A percentile compares a stretch with the other conserved stretches of the same genome.
These are phyloP conservation scores for Stenocarpella maydis DNA, from an alignment of 2,329 filamentous ascomycete species.

Conservation along the genomic window DNA sequence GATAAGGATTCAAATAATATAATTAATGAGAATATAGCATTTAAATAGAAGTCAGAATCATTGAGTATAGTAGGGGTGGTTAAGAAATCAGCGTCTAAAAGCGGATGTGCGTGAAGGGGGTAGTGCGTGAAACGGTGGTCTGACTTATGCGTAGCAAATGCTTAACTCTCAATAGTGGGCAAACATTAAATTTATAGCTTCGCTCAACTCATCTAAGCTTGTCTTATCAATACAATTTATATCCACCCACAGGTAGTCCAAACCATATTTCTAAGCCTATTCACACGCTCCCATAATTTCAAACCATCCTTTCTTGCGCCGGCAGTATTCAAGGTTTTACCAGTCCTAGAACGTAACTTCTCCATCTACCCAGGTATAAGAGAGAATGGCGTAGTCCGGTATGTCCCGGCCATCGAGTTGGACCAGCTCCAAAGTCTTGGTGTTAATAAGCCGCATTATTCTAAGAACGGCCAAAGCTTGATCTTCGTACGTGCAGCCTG, in stretches of 20 bases:
- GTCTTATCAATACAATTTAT: slow-evolving; percentile 42
- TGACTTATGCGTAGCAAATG: slow-evolving; percentile 38
- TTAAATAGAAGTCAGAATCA: too few species aligned
- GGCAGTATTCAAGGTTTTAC: neutral
- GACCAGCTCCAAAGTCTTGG: too few species aligned
- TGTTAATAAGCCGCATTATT: too few species aligned
- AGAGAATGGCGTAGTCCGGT: slow-evolving; percentile 40
- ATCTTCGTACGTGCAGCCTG: too few species aligned
- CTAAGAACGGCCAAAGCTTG: too few species aligned
- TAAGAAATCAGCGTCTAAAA: too few species aligned
- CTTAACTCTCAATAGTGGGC: slow-evolving; percentile 37
- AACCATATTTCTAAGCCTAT: slow-evolving; percentile 14
- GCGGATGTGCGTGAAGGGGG: too few species aligned
- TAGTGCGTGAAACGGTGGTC: too few species aligned
- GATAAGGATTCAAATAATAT: too few species aligned
- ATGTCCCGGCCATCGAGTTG: neutral
- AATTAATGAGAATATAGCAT: too few species aligned
- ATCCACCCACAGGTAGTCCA: slow-evolving; percentile 39
- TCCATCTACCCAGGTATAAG: slow-evolving; percentile 40
- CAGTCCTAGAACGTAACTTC: slow-evolving; percentile 41
- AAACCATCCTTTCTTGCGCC: slow-evolving; percentile 25
- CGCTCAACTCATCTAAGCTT: slow-evolving; percentile 38
- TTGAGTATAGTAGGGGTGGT: too few species aligned
- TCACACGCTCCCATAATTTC: slow-evolving; percentile 32
- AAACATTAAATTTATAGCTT: slow-evolving; percentile 37